Evolutionary conservation across 768 basidiomycete species (phyloP).

Genomic region (Suillus subluteus): DNA sequence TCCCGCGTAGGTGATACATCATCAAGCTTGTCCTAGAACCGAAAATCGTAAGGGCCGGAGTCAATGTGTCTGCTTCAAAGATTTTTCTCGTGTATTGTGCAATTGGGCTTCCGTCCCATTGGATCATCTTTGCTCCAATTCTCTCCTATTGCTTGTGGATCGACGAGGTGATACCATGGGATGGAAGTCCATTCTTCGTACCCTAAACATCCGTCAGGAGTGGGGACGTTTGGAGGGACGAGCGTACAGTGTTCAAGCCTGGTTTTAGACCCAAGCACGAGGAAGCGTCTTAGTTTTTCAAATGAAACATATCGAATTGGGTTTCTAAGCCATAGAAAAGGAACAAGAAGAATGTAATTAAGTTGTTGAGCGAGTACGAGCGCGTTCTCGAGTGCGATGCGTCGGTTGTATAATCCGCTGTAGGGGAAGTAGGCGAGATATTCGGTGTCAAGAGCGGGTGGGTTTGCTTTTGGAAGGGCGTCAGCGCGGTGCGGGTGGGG

Average conservation of each 20-base stretch:
- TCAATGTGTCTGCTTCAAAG: constrained; percentile 38
- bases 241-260: constrained; percentile 55
- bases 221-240: constrained; percentile 38
- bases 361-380: constrained; percentile 67
- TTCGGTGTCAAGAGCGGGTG: constrained; percentile 1
- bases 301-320: constrained; percentile 64
- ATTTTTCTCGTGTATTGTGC: constrained; percentile 20
- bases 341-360: constrained; percentile 78
- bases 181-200: constrained; percentile 57
- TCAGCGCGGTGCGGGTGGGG: no score
- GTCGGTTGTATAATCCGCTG: constrained; percentile 85
- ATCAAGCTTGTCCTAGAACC: neutral
- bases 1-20: constrained; percentile 28
- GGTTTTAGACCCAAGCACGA: constrained; percentile 53
- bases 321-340: constrained; percentile 72
- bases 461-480: no score
- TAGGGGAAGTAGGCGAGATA: constrained; percentile 84
- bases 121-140: neutral
- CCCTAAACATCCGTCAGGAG: constrained; percentile 56
- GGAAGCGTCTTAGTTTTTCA: constrained; percentile 47
- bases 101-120: neutral
- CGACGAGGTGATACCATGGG: constrained; percentile 65
- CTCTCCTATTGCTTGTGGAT: constrained; percentile 39
- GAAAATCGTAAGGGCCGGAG: no score
- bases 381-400: constrained; percentile 85